Base-by-base conservation (phyloP, 2,329 filamentous ascomycete species). In the Nemania sp. region DNA sequence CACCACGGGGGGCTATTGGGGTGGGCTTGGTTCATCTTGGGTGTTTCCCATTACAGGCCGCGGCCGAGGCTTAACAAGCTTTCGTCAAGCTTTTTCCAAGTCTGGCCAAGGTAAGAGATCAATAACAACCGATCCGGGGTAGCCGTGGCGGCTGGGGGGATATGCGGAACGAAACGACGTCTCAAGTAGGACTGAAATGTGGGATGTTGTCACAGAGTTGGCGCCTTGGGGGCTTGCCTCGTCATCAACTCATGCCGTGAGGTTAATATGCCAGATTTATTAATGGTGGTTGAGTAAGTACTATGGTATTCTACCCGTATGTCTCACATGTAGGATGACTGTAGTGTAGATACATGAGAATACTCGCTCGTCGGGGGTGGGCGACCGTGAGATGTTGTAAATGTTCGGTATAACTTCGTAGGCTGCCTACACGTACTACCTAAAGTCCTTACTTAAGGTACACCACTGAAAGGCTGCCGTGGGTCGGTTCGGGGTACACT, bases 51-150 rank as follows among this genome's bases (percentile, higher is more conserved):
- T 29, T 29, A 29, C 25, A 29, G 25, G 25, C 25, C 25, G 11
- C 54, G 5, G 34, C 18, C n/a, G 13, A 35, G 46, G 4, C 32
- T 9, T n/a, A 11, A 29, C 47, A 48, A 53, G 43, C 54, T 45
- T 52, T 50, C 40, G 40, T 43, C 21, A 62, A 62, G 55, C 59
- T 50, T 62, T 59, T 52, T 52, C 59, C 59, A 58, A 58, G 59
- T 54, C n/a, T 37, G n/a, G 55, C 46, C 59, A 59, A 61, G 59
- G 29, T 32, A 10, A 21, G 34, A 15, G 25, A 61, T 53, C 43
- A 17, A 48, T 40, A 13, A 21, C 15, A n/a, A 39, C 25, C 11
- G 39, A 57, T 60, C 53, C 48, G 59, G 59, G 45, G 56, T 34
- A 40, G 13, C 29, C 32, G 40, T 21, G 37, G 34, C 20, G 45